Evolutionary conservation across 352 stramenopile species (phyloP).

Genomic region (Pythium diclinum): DNA sequence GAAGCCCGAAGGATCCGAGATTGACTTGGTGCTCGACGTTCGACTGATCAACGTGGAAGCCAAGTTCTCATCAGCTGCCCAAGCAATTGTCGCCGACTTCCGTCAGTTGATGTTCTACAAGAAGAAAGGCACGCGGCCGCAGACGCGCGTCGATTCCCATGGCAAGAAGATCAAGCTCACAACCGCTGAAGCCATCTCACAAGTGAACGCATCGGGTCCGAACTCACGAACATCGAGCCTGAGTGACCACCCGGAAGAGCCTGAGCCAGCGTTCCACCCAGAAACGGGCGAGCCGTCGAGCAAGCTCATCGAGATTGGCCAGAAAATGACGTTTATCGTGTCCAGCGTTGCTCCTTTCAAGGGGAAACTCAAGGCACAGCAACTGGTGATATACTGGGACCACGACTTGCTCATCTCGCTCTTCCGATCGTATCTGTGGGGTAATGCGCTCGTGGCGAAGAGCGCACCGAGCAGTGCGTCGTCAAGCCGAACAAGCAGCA

Average conservation of each 20-base stretch:
- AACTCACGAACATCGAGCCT: constrained; percentile 22
- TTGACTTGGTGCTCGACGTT: constrained; percentile 65
- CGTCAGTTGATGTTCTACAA: constrained; percentile 48
- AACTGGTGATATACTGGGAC: constrained; percentile 67
- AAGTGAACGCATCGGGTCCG: constrained; percentile 33
- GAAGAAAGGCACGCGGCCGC: constrained; percentile 17
- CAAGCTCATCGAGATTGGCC: constrained; percentile 58
- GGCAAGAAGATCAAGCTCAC: constrained; percentile 34
- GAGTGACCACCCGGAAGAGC: constrained; percentile 27
- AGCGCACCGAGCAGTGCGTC: constrained; percentile 31
- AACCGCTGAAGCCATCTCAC: constrained; percentile 32
- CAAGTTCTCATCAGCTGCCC: constrained; percentile 54
- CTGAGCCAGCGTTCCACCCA: constrained; percentile 43
- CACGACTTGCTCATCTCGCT: constrained; percentile 61
- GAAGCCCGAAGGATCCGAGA: constrained; percentile 18
- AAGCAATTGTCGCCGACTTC: constrained; percentile 48
- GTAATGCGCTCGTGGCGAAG: constrained; percentile 25
- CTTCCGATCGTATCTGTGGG: constrained; percentile 52
- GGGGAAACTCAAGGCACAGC: constrained; percentile 44
- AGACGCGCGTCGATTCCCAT: constrained; percentile 7
- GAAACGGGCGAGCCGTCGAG: constrained; percentile 35
- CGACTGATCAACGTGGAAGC: constrained; percentile 57
- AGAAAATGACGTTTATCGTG: constrained; percentile 51
- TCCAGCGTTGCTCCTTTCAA: constrained; percentile 54
- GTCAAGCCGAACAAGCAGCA: constrained; percentile 34